Evolutionary conservation across 345 rosid genomes (phyloP).

Genomic region (Acer campestre): DNA sequence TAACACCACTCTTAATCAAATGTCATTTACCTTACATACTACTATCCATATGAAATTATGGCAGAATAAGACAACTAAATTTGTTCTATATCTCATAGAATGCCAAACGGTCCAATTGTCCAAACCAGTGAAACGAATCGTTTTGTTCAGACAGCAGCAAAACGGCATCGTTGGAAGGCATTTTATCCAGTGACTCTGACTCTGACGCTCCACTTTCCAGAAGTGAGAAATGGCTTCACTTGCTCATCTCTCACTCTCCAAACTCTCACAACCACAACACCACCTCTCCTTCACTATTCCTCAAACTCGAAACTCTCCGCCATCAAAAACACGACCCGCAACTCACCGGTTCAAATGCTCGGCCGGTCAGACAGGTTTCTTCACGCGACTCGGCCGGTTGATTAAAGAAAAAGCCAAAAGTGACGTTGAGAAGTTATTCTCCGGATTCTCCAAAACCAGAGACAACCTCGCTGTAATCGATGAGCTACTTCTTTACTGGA

Average conservation of each 20-base stretch:
- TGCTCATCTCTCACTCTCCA: constrained; percentile 52
- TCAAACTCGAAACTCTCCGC: constrained; percentile 8
- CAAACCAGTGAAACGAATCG: too few species aligned
- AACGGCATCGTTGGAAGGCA: constrained; percentile 1
- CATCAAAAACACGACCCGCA: constrained; percentile 18
- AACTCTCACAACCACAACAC: constrained; percentile 25
- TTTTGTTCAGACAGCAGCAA: background rate
- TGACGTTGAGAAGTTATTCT: constrained; percentile 88
- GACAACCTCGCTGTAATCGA: constrained; percentile 91
- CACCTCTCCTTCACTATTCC: constrained; percentile 25
- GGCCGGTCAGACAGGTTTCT: constrained; percentile 86
- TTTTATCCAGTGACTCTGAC: background rate
- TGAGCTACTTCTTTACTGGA: constrained; percentile 92
- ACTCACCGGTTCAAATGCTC: constrained; percentile 51
- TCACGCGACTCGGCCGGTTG: constrained; percentile 82
- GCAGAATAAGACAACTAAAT: too few species aligned
- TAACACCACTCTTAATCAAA: too few species aligned
- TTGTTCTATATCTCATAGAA: too few species aligned
- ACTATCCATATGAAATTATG: too few species aligned
- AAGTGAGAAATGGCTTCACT: constrained; percentile 48
- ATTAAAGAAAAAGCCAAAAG: constrained; percentile 91
- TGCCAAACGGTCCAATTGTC: too few species aligned
- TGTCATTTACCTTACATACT: too few species aligned
- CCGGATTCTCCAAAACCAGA: constrained; percentile 92
- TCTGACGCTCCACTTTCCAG: background rate